These are phyloP conservation scores for Evansstolkia leycettana DNA, from an alignment of 495 filamentous ascomycete species.

Conservation along the genomic window DNA sequence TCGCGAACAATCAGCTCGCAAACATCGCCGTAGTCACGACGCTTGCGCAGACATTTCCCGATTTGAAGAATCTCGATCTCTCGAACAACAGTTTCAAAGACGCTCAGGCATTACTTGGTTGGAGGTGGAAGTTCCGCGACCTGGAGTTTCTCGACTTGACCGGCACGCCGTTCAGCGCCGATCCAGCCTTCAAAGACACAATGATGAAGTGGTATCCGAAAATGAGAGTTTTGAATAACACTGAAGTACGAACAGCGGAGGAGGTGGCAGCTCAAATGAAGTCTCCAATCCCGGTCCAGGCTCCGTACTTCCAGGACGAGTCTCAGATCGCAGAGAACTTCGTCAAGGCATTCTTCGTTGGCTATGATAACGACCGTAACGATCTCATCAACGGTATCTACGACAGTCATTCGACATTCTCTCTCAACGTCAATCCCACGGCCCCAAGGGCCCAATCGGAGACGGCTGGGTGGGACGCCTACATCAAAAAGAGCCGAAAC, in stretches of 20 bases:
- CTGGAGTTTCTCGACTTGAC: slow-evolving; percentile 69
- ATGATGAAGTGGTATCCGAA: slow-evolving; percentile 71
- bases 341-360: slow-evolving; percentile 57
- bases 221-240: slow-evolving; percentile 58
- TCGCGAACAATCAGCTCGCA: slow-evolving; percentile 63
- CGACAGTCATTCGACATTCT: slow-evolving; percentile 67
- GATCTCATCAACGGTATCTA: slow-evolving; percentile 56
- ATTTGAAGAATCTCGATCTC: slow-evolving; percentile 73
- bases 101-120: slow-evolving; percentile 43
- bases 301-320: slow-evolving; percentile 64
- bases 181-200: slow-evolving; percentile 52
- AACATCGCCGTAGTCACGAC: slow-evolving; percentile 56
- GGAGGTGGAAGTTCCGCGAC: slow-evolving; percentile 64
- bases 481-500: slow-evolving; percentile 74
- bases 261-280: slow-evolving; percentile 44
- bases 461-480: slow-evolving; percentile 50
- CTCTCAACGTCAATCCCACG: slow-evolving; percentile 55
- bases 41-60: slow-evolving; percentile 64
- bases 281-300: slow-evolving; percentile 54
- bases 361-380: slow-evolving; percentile 62
- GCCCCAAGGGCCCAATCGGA: slow-evolving; percentile 40
- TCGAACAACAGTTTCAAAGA: slow-evolving; percentile 64
- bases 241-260: slow-evolving; percentile 56
- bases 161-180: slow-evolving; percentile 58
- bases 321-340: slow-evolving; percentile 63